Conservation (phyloP, 1,284 basidiomycete species). For the Microbotryomycetes sp. region DNA sequence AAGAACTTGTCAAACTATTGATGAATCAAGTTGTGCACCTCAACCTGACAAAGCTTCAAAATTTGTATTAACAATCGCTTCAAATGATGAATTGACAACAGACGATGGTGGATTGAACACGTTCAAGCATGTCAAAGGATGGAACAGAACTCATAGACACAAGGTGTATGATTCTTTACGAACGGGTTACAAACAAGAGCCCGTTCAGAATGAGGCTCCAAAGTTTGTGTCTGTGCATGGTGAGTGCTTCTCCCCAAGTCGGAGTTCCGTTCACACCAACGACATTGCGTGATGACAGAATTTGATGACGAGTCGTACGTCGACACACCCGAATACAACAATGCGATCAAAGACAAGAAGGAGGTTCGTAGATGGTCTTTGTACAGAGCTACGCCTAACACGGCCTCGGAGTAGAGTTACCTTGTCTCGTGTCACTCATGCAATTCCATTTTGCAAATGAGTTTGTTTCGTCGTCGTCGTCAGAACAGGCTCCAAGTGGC, state of each 20-base stretch:
- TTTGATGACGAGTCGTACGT: slow-evolving; percentile 26
- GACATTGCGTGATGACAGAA: no score
- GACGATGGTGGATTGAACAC: not conserved
- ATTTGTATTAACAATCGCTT: slow-evolving; percentile 21
- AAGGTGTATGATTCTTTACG: slow-evolving; percentile 27
- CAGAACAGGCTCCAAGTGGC: no score
- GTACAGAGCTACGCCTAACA: slow-evolving; percentile 30
- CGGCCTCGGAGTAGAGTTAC: slow-evolving; percentile 7
- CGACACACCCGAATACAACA: slow-evolving; percentile 15
- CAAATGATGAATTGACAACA: slow-evolving; percentile 1
- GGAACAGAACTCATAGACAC: slow-evolving; percentile 29
- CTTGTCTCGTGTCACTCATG: no score
- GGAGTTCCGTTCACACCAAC: no score
- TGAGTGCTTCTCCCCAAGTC: not conserved
- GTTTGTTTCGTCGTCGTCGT: no score
- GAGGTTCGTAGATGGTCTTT: slow-evolving; percentile 32
- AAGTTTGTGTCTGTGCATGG: slow-evolving; percentile 28
- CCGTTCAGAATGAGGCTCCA: slow-evolving; percentile 21
- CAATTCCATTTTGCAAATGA: no score
- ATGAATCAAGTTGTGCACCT: slow-evolving; percentile 30
- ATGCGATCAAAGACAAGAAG: slow-evolving; percentile 11
- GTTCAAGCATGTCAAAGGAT: slow-evolving; percentile 10
- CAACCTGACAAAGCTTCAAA: slow-evolving; percentile 10
- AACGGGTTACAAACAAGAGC: slow-evolving; percentile 19
- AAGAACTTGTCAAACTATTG: slow-evolving; percentile 39